Conservation (phyloP, 148 eudicot genomes). For the Rhododendron mucronatum region DNA sequence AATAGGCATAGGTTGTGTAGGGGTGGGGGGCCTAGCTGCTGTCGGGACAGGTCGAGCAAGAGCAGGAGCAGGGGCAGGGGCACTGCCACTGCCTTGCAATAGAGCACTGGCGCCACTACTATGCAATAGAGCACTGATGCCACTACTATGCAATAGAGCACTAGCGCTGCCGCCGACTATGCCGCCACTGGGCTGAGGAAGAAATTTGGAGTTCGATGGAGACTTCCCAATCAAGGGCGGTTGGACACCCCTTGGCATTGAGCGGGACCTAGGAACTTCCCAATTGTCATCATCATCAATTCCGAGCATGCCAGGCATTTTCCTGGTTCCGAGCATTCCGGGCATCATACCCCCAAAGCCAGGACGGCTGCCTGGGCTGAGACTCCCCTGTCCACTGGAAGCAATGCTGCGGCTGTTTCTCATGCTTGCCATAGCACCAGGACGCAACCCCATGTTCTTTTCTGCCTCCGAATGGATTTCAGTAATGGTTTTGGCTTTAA, state of each 20-base stretch:
- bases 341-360: constrained; percentile 72
- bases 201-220: constrained; percentile 49
- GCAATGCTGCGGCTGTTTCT: constrained; percentile 50
- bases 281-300: constrained; percentile 62
- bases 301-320: constrained; percentile 70
- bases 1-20: too few species aligned
- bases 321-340: constrained; percentile 69
- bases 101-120: too few species aligned
- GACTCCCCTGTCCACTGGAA: constrained; percentile 52
- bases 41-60: not conserved
- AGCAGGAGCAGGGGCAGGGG: constrained; percentile 36
- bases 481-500: constrained; percentile 76
- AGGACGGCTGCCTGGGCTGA: constrained; percentile 17
- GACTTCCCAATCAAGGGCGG: constrained; percentile 48
- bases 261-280: constrained; percentile 70
- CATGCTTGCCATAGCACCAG: constrained; percentile 69
- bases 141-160: constrained; percentile 36
- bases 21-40: too few species aligned
- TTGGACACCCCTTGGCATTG: constrained; percentile 57
- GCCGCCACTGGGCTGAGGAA: constrained; percentile 65
- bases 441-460: constrained; percentile 68
- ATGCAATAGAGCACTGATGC: constrained; percentile 56
- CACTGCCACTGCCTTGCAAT: constrained; percentile 51
- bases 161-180: constrained; percentile 50
- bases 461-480: constrained; percentile 88